Base-by-base conservation (phyloP, 345 rosid species). In the Gossypium ekmanianum region DNA sequence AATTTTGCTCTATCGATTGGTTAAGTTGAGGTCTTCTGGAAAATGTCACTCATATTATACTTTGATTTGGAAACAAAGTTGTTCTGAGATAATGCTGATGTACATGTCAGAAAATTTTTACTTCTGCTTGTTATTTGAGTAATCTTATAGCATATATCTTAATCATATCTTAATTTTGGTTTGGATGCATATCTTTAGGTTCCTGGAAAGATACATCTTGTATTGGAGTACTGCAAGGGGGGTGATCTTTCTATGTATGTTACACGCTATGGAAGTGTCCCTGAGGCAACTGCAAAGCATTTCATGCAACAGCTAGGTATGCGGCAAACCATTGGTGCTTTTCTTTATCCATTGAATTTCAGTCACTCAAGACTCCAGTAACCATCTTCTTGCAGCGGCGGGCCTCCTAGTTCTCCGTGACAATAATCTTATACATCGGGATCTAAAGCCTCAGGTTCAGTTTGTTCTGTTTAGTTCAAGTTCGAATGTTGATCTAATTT, bases 361-460 rank as follows among this genome's bases (percentile, higher is more conserved):
- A 7, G 14, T 74, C 55, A 63, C 24, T 63, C 29, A 50, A 29
- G 34, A 56, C 29, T 57, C 50, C 17, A 56, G 34, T 66, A 59
- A 61, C 39, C 48, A 69, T 18, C 74, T n/a, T 81, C 61, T 81
- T 66, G 75, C 90, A 93, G 99, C 93, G 22, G 87, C 89, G 1
- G 99, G 99, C 52, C 77, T 95, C 72, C 89, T 87, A 86, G 79
- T 95, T 77, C 96, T 95, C 68, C 98, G 97, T 57, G 92, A 88
- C 83, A 93, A 93, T 85, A 88, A 91, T 82, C 89, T 95, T 79
- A 93, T 95, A 61, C 99, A 95, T 73, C 91, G 98, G 54, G 99
- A 95, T 86, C 80, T 95, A 73, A 95, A 95, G 83, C 99, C 99
- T 14, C 99, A 95, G 99, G 99, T 95, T 62, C 73, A 81, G 50